A percentile compares a stretch with the other conserved stretches of the same genome.
These are phyloP conservation scores for Nannizziopsis barbatae DNA, from an alignment of 2,329 filamentous ascomycete species.

Conservation along the genomic window DNA sequence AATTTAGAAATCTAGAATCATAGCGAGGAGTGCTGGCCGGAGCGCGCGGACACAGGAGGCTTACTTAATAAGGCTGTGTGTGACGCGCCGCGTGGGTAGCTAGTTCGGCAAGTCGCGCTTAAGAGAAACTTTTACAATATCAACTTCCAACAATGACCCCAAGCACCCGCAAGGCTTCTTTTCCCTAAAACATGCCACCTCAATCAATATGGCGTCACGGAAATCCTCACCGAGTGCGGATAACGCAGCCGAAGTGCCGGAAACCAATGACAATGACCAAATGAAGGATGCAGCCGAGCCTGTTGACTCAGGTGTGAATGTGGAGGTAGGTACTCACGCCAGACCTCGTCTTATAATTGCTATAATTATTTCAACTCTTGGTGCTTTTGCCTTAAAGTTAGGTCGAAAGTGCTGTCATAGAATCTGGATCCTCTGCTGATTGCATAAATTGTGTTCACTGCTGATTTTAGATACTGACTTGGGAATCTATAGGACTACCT, in stretches of 20 bases:
- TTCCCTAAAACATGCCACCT: no score
- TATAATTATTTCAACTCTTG: neutral
- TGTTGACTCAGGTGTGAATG: slow-evolving; percentile 32
- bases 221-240: neutral
- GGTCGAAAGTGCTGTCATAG: neutral
- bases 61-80: no score
- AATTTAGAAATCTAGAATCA: no score
- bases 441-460: neutral
- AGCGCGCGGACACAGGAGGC: no score
- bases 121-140: no score
- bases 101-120: no score
- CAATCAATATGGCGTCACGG: neutral
- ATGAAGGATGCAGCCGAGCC: slow-evolving; percentile 2
- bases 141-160: no score
- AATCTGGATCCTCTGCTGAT: slow-evolving; percentile 1
- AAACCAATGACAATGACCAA: neutral
- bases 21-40: no score
- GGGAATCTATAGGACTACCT: slow-evolving; percentile 43
- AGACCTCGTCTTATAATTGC: neutral
- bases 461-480: neutral
- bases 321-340: slow-evolving; percentile 26
- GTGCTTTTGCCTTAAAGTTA: neutral
- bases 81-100: no score
- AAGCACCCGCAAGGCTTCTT: no score
- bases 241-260: neutral